Base-by-base conservation (phyloP, 176 grass and related monocot genomes). In the Cocos nucifera region DNA sequence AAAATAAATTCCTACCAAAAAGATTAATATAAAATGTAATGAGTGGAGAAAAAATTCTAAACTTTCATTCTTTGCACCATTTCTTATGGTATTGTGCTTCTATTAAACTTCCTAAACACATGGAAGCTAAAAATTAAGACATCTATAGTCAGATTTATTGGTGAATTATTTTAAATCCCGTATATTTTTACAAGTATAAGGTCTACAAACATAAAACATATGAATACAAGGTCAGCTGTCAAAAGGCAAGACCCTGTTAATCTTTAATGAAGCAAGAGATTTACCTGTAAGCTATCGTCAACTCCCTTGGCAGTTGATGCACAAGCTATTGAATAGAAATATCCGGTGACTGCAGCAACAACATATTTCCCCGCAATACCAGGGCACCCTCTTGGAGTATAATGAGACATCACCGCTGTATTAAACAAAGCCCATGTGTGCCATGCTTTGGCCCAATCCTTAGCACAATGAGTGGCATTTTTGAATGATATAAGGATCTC, bases 351-450 rank as follows among this genome's bases (percentile, higher is more conserved):
- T 59, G 92, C 92, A 61, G 87, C 84, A 71, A 85, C 92, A 61
- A 97, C 92, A 82, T 97, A 97, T 78, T 85, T 85, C 52, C 75
- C 87, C 23, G 82, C 84, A 51, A 85, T 66, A 76, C 88, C 92
- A 56, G 78, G 54, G 16, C 73, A 69, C 19, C 92, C 78, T 79
- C 82, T 80, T 65, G 78, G 56, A 57, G 87, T 97, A 74, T 97
- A 88, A 53, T 78, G 81, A 63, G 92, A 97, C 92, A 97, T 85
- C 56, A 97, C 92, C 73, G 89, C 92, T 51, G 92, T 97, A 70
- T 97, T 97, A 72, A 97, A 97, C 67, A 97, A 91, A 54, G 92
- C 92, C 92, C 92, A 97, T 30, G 20, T 73, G 51, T 97, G 92
- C 92, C 92, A 97, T 53, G 92, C 92, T 74, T 85, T 97, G 24